Base-by-base conservation (phyloP, 1,284 basidiomycete species). In the Rhodotorula sp. region DNA sequence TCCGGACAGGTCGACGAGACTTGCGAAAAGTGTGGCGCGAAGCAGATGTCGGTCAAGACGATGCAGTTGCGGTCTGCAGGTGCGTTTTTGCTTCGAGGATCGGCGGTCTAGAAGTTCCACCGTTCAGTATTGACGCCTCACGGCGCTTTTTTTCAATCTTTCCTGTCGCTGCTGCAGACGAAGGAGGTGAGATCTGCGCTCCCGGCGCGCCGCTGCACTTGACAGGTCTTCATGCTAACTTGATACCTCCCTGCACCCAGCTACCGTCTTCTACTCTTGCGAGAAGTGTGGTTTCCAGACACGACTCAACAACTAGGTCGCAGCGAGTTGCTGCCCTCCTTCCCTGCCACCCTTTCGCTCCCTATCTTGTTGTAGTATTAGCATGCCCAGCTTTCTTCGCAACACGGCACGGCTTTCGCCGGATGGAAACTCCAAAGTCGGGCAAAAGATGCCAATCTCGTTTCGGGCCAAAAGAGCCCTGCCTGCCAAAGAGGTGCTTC, bases 1-100 rank as follows among this genome's bases (percentile, higher is more conserved):
- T 26, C 14, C 10, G 14, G 16, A 21, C 79, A 97, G 91, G 91
- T 93, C 51, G 89, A 91, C 66, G 96, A 98, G 82, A 91, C 90
- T 82, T 99, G 97, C 80, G 93, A 93, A 1, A 87, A 87, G 64
- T 99, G 96, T 79, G 92, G 92, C 16, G 78, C 80, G 64, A 79
- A 81, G 54, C 81, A 83, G 72, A 81, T 83, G 81, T 78, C 78
- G 66, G 83, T 81, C 77, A 80, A 82, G 73, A 83, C 82, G n/a
- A 79, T 83, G 64, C 83, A 84, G 76, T 72, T 83, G 51, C 78
- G 83, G 34, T 81, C 79, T 46, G 83, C 83, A 16, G 82, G 83
- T 70, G 82, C 48, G 52, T 62, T 1, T 29, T 23, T 1, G 16
- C n/a, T 23, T 39, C 46, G 6, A 0, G 47, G 1, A n/a, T 16